phyloP scores from a whole-genome alignment of 1,139 yeast genomes.

The Chernovozyma aurita region DNA sequence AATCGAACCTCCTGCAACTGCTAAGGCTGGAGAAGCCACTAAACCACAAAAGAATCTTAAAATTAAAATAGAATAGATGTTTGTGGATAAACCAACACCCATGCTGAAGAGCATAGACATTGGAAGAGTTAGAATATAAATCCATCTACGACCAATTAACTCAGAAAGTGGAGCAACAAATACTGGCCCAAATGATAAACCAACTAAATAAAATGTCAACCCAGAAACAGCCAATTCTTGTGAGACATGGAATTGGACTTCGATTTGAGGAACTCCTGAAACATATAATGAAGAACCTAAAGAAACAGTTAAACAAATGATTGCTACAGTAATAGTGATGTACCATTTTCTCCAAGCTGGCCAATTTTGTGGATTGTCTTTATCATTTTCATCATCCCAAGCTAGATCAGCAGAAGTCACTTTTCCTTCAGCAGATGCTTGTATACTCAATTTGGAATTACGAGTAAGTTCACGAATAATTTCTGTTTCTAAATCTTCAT shows the following conservation, averaged over 20 bases:
- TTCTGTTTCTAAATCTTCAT: slow-evolving; percentile 10
- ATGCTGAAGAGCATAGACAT: slow-evolving; percentile 67
- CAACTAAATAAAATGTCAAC: slow-evolving; percentile 64
- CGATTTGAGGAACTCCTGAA: slow-evolving; percentile 54
- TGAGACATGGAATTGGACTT: slow-evolving; percentile 41
- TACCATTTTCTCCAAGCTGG: slow-evolving; percentile 58
- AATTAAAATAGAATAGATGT: slow-evolving; percentile 57
- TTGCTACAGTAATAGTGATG: slow-evolving; percentile 58
- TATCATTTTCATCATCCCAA: slow-evolving; percentile 62
- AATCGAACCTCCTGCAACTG: slow-evolving; percentile 84
- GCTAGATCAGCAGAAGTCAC: slow-evolving; percentile 36
- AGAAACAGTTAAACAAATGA: slow-evolving; percentile 61
- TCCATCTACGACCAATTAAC: slow-evolving; percentile 63
- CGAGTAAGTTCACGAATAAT: slow-evolving; percentile 7
- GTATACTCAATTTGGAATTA: slow-evolving; percentile 2
- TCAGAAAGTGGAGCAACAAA: slow-evolving; percentile 77
- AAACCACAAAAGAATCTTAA: slow-evolving; percentile 78
- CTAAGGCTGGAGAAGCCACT: slow-evolving; percentile 78
- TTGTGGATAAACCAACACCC: slow-evolving; percentile 66
- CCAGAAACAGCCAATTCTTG: slow-evolving; percentile 63
- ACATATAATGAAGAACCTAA: slow-evolving; percentile 70
- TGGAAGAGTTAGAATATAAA: slow-evolving; percentile 59
- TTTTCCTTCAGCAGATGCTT: no score
- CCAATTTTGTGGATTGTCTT: slow-evolving; percentile 66
- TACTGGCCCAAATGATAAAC: slow-evolving; percentile 69